phyloP scores from a whole-genome alignment of 139 green algal genomes.

The Eudorina sp. region DNA sequence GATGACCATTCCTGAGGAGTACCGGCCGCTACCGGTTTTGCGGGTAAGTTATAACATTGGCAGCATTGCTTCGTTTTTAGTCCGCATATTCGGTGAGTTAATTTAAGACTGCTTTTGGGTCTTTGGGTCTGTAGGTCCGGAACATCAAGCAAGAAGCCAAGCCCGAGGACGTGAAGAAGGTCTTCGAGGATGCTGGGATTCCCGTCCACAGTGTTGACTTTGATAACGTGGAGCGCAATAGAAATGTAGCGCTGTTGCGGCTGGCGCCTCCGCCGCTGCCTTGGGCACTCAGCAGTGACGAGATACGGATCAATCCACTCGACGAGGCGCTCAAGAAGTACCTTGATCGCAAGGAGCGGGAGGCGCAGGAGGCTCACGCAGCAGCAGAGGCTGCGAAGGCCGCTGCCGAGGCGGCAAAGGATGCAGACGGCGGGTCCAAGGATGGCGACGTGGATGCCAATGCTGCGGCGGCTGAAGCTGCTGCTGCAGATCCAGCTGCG shows the following conservation, averaged over 20 bases:
- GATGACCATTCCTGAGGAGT: slow-evolving; percentile 68
- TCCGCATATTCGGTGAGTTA: too few relatives aligned
- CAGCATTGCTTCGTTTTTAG: too few relatives aligned
- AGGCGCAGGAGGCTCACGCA: slow-evolving; percentile 21
- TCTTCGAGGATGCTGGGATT: slow-evolving; percentile 55
- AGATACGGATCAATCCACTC: slow-evolving; percentile 25
- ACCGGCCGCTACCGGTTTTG: slow-evolving; percentile 63
- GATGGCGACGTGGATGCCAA: neutral
- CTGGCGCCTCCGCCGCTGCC: slow-evolving; percentile 48
- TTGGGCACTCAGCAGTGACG: slow-evolving; percentile 47
- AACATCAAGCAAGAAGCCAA: slow-evolving; percentile 58
- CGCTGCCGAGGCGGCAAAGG: neutral
- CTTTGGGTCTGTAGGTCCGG: slow-evolving; percentile 50
- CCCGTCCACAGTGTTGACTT: slow-evolving; percentile 61
- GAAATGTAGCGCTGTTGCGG: slow-evolving; percentile 44
- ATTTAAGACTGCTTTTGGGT: neutral
- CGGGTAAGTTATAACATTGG: slow-evolving; percentile 51
- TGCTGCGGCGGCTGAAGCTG: neutral
- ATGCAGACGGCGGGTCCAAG: neutral
- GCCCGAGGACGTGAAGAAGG: slow-evolving; percentile 53
- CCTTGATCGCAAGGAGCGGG: slow-evolving; percentile 23
- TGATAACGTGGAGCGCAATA: slow-evolving; percentile 53
- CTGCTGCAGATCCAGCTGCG: too few relatives aligned
- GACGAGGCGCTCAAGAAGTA: slow-evolving; percentile 35
- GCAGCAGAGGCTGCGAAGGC: neutral